A percentile compares a stretch with the other conserved stretches of the same genome.
Conservation (phyloP, 2,329 filamentous ascomycete genomes). For the Magnaporthiopsis poae region DNA sequence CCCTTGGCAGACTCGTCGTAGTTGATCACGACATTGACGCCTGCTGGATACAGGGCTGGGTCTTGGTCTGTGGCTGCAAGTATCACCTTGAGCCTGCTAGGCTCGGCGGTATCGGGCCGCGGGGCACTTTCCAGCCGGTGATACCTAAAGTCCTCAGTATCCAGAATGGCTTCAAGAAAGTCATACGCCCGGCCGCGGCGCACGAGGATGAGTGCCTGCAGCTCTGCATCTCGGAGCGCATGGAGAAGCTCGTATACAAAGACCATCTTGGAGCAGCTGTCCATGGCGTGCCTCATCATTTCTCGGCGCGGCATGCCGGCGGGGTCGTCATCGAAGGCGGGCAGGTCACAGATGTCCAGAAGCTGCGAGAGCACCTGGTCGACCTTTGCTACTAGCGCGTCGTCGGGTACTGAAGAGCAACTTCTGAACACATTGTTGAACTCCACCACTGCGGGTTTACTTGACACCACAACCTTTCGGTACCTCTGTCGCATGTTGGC, state of each 20-base stretch:
- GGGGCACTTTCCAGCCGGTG: constrained; percentile 18
- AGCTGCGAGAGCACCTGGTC: constrained; percentile 42
- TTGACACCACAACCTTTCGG: constrained; percentile 33
- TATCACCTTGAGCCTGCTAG: constrained; percentile 25
- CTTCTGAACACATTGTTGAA: constrained; percentile 35
- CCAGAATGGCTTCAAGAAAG: constrained; percentile 41
- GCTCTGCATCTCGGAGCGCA: constrained; percentile 30
- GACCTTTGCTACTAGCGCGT: constrained; percentile 33
- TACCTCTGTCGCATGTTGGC: constrained; percentile 43
- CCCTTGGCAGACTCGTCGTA: constrained; percentile 41
- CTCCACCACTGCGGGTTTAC: constrained; percentile 32
- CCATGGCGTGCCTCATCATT: constrained; percentile 42
- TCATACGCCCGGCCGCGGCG: constrained; percentile 39
- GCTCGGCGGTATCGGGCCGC: constrained; percentile 10
- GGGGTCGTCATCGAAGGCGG: constrained; percentile 40
- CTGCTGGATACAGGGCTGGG: constrained; percentile 25
- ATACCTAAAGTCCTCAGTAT: constrained; percentile 26
- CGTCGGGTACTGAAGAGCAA: constrained; percentile 27
- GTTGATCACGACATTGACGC: constrained; percentile 42
- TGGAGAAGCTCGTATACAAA: constrained; percentile 49
- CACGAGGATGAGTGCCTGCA: constrained; percentile 44
- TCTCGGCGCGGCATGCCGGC: constrained; percentile 30
- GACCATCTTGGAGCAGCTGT: constrained; percentile 50
- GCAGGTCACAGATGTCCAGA: constrained; percentile 47
- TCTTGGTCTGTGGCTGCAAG: constrained; percentile 32